Evolutionary conservation across 768 basidiomycete genomes (phyloP), one percentile per base, ranked within the genome.

Genomic region (Mycena venus): DNA sequence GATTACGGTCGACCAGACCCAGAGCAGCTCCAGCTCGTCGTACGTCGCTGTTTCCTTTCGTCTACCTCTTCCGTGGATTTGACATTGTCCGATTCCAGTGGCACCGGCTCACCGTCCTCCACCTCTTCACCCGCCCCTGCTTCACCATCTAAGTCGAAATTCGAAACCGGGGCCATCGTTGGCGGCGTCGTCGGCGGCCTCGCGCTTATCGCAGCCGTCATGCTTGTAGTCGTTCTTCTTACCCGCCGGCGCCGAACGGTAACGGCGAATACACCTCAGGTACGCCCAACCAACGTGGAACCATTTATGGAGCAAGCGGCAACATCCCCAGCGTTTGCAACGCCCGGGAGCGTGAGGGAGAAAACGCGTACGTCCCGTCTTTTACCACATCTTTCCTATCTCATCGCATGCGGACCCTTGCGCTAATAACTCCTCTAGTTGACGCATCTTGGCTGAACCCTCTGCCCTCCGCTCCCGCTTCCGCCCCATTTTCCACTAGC

Each of bases 171-270:
- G 2, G 51, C 70, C 10, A 71, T 71, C 36, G 51, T 27, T 0
- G 70, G 61, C 23, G 70, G 49, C 6, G 51, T 71, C 23, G 53
- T 71, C 36, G 61, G 70, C 19, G 70, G 70, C 4, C 29, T 70
- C 34, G 49, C 15, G 31, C 29, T 51, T 9, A 17, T 70, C 27
- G 25, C 23, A 6, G n/a, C 25, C 23, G 34, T 36, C n/a, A 32
- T 21, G 25, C 31, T 63, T 4, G 42, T 25, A 9, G 2, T 62
- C 23, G n/a, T 53, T 5, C 47, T 62, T 15, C 25, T 36, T 7
- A n/a, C 11, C 6, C 36, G 38, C 10, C 49, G 58, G n/a, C 53
- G 55, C 17, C 47, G 47, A 2, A 32, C 10, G 21, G 40, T 29
- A 5, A 47, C 42, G 7, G 29, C 14, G 44, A 27, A 51, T 15